Conservation (phyloP, 1,139 yeast species). For the Yamadazyma conglobata region DNA sequence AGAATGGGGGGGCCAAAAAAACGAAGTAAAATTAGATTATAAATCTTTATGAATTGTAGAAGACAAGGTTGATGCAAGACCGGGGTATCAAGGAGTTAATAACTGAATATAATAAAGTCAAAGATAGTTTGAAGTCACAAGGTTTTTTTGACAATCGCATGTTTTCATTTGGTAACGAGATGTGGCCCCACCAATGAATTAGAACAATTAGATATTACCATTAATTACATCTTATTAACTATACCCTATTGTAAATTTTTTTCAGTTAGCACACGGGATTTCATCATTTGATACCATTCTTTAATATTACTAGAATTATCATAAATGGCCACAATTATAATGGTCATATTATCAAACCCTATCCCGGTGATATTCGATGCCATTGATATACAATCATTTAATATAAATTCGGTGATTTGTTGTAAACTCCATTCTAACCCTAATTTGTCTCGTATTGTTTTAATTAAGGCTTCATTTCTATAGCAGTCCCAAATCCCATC, state of each 20-base stretch:
- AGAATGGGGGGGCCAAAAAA: too few species aligned
- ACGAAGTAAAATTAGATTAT: too few species aligned
- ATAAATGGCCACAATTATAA: constrained; percentile 62
- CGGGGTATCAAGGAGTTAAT: too few species aligned
- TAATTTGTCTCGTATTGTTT: constrained; percentile 54
- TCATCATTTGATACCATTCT: constrained; percentile 59
- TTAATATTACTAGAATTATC: constrained; percentile 37
- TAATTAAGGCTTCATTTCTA: constrained; percentile 52
- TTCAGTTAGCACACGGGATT: constrained; percentile 46
- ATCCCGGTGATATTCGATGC: constrained; percentile 73
- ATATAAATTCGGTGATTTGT: constrained; percentile 53
- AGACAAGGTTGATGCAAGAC: too few species aligned
- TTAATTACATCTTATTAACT: too few species aligned
- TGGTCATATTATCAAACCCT: constrained; percentile 80
- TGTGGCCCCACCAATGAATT: too few species aligned
- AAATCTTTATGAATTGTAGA: too few species aligned
- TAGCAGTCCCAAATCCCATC: constrained; percentile 84
- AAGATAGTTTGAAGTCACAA: not conserved
- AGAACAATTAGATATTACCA: too few species aligned
- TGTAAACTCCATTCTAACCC: constrained; percentile 56
- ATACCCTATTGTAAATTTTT: constrained; percentile 24
- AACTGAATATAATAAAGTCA: not conserved
- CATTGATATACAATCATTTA: constrained; percentile 67
- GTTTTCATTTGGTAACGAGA: constrained; percentile 4
- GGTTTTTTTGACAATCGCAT: constrained; percentile 5